Evolutionary conservation across 2,329 filamentous ascomycete genomes (phyloP).

Genomic region (Verticillium klebahnii): DNA sequence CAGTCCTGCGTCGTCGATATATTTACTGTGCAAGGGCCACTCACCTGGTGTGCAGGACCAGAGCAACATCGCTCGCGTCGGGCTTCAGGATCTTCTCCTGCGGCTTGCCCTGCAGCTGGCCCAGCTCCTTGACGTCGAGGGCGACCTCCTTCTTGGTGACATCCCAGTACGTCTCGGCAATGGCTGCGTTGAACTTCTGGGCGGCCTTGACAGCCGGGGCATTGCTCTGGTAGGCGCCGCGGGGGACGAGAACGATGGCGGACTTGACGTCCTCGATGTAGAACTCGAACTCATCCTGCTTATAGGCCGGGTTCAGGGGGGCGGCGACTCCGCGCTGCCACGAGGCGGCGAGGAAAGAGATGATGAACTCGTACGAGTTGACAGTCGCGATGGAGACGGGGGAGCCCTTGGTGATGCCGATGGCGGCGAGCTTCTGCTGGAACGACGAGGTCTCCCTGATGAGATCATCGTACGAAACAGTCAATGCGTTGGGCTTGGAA

Average conservation of each 20-base stretch:
- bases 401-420: constrained; percentile 64
- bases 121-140: constrained; percentile 72
- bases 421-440: constrained; percentile 70
- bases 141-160: constrained; percentile 58
- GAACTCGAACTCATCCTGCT: constrained; percentile 86
- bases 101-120: constrained; percentile 51
- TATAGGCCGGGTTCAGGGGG: constrained; percentile 84
- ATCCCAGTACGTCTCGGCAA: constrained; percentile 84
- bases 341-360: constrained; percentile 80
- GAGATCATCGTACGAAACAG: constrained; percentile 67
- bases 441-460: constrained; percentile 62
- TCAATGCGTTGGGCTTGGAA: constrained; percentile 54
- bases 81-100: constrained; percentile 39
- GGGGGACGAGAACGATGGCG: constrained; percentile 70
- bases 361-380: constrained; percentile 85
- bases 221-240: constrained; percentile 61
- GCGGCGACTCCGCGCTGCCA: constrained; percentile 81
- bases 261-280: constrained; percentile 86
- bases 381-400: constrained; percentile 79
- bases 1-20: neutral
- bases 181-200: constrained; percentile 73
- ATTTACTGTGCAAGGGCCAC: neutral
- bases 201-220: constrained; percentile 73
- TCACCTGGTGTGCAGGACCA: constrained; percentile 73
- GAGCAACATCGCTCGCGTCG: constrained; percentile 71